Evolutionary conservation across 192 early-diverging fungal genomes (phyloP).

Genomic region (Phlyctochytrium planicorne): DNA sequence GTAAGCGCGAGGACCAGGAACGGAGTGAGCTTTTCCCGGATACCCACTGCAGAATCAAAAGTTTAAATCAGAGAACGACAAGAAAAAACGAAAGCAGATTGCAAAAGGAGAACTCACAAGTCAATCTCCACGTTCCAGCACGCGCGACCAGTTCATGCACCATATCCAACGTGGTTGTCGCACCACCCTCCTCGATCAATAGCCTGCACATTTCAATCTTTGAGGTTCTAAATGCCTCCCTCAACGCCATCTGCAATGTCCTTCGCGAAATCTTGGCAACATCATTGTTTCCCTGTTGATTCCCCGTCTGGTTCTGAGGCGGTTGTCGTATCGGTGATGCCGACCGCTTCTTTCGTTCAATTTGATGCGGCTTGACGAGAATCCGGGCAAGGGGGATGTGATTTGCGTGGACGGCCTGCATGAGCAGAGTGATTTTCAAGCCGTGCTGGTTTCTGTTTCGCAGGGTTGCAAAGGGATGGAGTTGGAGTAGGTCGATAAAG

Average conservation of each 20-base stretch:
- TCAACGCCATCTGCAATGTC: conserved; percentile 8
- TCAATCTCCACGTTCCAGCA: conserved; percentile 25
- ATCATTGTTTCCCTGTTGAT: background rate
- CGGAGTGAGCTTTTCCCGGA: conserved; percentile 3
- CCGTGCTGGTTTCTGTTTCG: background rate
- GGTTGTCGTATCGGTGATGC: no score
- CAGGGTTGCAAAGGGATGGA: background rate
- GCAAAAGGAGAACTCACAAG: background rate
- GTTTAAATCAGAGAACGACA: conserved; percentile 7
- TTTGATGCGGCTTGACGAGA: conserved; percentile 1
- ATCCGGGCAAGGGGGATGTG: conserved; percentile 22
- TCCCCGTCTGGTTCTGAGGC: no score
- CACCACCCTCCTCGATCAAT: conserved; percentile 12
- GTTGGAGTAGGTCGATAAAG: no score
- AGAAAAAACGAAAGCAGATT: no score
- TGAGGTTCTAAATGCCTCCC: conserved; percentile 13
- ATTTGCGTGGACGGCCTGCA: conserved; percentile 35
- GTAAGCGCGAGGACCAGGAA: conserved; percentile 6
- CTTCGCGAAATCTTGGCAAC: background rate
- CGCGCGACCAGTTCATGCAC: conserved; percentile 21
- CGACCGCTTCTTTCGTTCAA: no score
- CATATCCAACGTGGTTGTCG: conserved; percentile 12
- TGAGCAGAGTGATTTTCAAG: conserved; percentile 19
- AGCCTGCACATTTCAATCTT: conserved; percentile 22
- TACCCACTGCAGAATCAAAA: background rate